Conservation (phyloP, 2,329 filamentous ascomycete species). For the Hymenoscyphus linearis region DNA sequence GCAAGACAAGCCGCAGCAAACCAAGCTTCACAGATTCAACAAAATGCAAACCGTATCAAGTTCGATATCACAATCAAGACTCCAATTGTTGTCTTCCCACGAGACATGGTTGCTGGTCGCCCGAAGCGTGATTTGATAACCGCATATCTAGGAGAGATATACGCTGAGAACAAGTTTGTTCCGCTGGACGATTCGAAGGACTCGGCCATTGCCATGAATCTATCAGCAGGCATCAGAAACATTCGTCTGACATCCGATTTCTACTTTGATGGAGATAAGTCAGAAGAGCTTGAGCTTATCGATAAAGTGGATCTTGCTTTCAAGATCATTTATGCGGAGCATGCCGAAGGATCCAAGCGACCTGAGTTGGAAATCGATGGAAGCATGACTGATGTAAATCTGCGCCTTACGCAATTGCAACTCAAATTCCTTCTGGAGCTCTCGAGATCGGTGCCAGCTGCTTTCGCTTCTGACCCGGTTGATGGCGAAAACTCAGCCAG, state of each 20-base stretch:
- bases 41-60: conserved; percentile 83
- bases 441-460: conserved; percentile 78
- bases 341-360: conserved; percentile 67
- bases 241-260: conserved; percentile 87
- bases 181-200: conserved; percentile 72
- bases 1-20: conserved; percentile 90
- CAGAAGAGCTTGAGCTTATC: conserved; percentile 91
- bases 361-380: conserved; percentile 91
- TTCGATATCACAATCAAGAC: conserved; percentile 93
- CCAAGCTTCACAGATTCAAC: conserved; percentile 88
- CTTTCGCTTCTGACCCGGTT: conserved; percentile 71
- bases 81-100: conserved; percentile 91
- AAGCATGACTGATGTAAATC: conserved; percentile 86
- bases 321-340: conserved; percentile 86
- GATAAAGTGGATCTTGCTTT: conserved; percentile 95
- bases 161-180: conserved; percentile 88
- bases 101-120: conserved; percentile 64
- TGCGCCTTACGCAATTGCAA: conserved; percentile 85
- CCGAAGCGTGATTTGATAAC: conserved; percentile 77
- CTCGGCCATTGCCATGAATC: conserved; percentile 76
- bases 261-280: conserved; percentile 65
- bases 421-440: conserved; percentile 85
- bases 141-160: conserved; percentile 94
- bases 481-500: conserved; percentile 69
- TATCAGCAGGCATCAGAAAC: conserved; percentile 86